phyloP scores from a whole-genome alignment of 805 yeast species.

The Kregervanrija pseudodelftensis region DNA sequence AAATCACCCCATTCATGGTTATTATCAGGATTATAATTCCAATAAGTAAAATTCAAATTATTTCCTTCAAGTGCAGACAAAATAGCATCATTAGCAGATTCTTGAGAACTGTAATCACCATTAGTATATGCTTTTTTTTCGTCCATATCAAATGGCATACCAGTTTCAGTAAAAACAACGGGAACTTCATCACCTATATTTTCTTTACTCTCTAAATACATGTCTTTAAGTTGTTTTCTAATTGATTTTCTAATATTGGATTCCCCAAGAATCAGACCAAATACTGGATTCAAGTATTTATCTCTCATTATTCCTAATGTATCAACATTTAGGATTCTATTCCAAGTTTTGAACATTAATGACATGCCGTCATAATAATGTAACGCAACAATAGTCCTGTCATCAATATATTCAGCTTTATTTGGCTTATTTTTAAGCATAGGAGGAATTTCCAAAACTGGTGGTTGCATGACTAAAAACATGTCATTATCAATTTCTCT shows the following conservation, averaged over 20 bases:
- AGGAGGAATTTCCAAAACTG: conserved; percentile 77
- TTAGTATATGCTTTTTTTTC: conserved; percentile 57
- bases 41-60: conserved; percentile 65
- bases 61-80: conserved; percentile 71
- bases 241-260: conserved; percentile 66
- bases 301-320: conserved; percentile 84
- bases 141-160: conserved; percentile 97
- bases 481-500: conserved; percentile 38
- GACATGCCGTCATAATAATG: conserved; percentile 96
- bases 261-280: conserved; percentile 80
- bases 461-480: conserved; percentile 69
- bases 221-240: conserved; percentile 56
- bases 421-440: conserved; percentile 37
- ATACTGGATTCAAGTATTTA: conserved; percentile 60
- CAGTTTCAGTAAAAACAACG: conserved; percentile 84
- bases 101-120: conserved; percentile 69
- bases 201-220: conserved; percentile 56
- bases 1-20: conserved; percentile 81
- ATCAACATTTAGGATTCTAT: conserved; percentile 72
- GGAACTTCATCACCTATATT: conserved; percentile 62
- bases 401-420: conserved; percentile 38
- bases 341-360: conserved; percentile 88
- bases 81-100: conserved; percentile 77
- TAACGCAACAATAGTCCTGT: conserved; percentile 67
- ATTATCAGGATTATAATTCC: conserved; percentile 77